Evolutionary conservation across 331 rosid genomes (phyloP), one percentile per base, ranked within the genome.

Genomic region (Phaseolus coccineus): DNA sequence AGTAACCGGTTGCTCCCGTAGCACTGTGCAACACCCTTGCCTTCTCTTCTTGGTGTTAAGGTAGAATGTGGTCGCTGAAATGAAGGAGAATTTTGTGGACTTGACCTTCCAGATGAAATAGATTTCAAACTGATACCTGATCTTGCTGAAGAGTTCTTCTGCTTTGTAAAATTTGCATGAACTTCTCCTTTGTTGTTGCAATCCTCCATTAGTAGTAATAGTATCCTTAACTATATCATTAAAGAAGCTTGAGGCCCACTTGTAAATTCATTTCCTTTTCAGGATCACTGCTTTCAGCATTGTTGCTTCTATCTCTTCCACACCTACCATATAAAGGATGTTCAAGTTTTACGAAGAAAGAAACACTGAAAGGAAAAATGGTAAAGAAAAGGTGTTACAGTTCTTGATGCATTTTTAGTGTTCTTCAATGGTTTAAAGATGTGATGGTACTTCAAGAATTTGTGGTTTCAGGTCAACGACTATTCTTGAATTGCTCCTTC

Each of bases 11-110:
- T 91, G 83, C 88, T 82, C 53, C 92, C 80, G 80, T 88, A 83
- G 89, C 96, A 87, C 71, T 79, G 94, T 15, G 80, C 40, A 80
- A 88, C 83, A 73, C 42, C 83, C 71, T 83, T 87, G 50, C 81
- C 87, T 81, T 91, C 98, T 84, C 86, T 91, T 85, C 87, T 80
- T 19, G 92, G 88, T 62, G 94, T 88, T 67, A 88, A 84, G 73
- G 89, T 55, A 4, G 94, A 88, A 78, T 84, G 71, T 55, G 83
- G 74, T 73, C 87, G 79, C 68, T 84, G 82, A 83, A 93, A 88
- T n/a, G 93, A 75, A 48, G 96, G 94, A 82, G 97, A 91, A 84
- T 50, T 69, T 64, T 84, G 81, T 0, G 96, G 93, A 25, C 88
- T 82, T 25, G 91, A 82, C 82, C 84, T 88, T 69, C 93, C 94